Conservation (phyloP, 2,329 filamentous ascomycete species). For the Botryotinia narcissicola region DNA sequence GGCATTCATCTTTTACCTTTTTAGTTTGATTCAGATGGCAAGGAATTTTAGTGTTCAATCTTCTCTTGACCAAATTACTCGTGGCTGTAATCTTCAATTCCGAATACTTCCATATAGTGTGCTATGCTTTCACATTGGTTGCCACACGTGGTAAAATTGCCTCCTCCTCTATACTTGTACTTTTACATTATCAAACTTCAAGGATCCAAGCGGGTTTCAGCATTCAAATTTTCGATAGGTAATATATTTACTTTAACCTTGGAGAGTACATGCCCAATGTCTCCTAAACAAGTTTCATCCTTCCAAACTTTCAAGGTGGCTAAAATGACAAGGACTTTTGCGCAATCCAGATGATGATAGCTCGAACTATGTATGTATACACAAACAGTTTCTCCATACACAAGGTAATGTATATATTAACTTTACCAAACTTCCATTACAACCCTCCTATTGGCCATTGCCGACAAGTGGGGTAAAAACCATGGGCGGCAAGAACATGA, state of each 20-base stretch:
- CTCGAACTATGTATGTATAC: neutral
- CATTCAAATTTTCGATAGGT: neutral
- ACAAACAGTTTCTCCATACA: neutral
- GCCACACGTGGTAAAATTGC: neutral
- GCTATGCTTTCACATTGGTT: neutral
- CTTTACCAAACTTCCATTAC: neutral
- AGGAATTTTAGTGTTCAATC: neutral
- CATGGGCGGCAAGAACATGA: conserved; percentile 7
- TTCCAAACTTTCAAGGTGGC: neutral
- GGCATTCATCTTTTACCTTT: neutral
- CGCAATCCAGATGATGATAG: neutral
- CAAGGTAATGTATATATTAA: neutral
- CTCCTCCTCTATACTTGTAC: neutral
- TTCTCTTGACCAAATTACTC: neutral
- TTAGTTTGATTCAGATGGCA: neutral
- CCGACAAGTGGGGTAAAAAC: conserved; percentile 3
- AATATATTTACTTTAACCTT: neutral
- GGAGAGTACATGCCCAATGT: neutral
- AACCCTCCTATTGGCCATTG: neutral
- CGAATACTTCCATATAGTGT: too few relatives aligned
- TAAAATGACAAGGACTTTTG: neutral
- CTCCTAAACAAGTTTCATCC: neutral
- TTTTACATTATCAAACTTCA: neutral
- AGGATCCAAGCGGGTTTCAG: neutral
- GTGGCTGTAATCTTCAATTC: neutral